A percentile compares a stretch with the other conserved stretches of the same genome.
These are phyloP conservation scores for Pythium volutum DNA, from an alignment of 352 stramenopile genomes.

Conservation along the genomic window DNA sequence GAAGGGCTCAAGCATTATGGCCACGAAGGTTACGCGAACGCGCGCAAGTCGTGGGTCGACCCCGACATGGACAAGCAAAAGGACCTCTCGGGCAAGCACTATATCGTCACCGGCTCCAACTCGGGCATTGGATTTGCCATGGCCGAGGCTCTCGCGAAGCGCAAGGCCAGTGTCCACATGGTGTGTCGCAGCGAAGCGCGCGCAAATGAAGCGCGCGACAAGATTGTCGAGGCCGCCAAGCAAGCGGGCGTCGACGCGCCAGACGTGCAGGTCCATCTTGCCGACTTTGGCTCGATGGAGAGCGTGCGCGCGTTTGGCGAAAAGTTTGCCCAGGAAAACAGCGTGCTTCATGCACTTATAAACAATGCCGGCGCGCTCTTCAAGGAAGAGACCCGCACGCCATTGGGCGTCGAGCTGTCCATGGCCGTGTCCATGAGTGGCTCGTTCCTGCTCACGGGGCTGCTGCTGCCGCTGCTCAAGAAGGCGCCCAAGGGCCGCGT, in stretches of 20 bases:
- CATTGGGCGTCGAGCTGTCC: conserved; percentile 35
- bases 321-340: conserved; percentile 24
- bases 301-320: conserved; percentile 40
- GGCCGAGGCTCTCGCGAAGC: conserved; percentile 36
- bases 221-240: conserved; percentile 37
- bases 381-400: conserved; percentile 31
- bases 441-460: conserved; percentile 43
- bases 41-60: conserved; percentile 32
- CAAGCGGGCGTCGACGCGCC: conserved; percentile 27
- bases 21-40: conserved; percentile 30
- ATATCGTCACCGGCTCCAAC: conserved; percentile 51
- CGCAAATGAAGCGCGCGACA: conserved; percentile 31
- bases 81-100: conserved; percentile 42
- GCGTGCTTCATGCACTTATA: conserved; percentile 35
- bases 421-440: conserved; percentile 42
- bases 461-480: conserved; percentile 44
- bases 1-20: conserved; percentile 34
- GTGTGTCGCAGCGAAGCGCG: conserved; percentile 39
- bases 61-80: conserved; percentile 33
- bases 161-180: conserved; percentile 42
- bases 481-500: conserved; percentile 38
- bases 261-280: conserved; percentile 38
- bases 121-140: conserved; percentile 38
- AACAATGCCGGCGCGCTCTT: conserved; percentile 54
- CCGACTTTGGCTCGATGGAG: conserved; percentile 40